Base-by-base conservation (phyloP, 1,139 yeast species). In the Suhomyces kunorum region DNA sequence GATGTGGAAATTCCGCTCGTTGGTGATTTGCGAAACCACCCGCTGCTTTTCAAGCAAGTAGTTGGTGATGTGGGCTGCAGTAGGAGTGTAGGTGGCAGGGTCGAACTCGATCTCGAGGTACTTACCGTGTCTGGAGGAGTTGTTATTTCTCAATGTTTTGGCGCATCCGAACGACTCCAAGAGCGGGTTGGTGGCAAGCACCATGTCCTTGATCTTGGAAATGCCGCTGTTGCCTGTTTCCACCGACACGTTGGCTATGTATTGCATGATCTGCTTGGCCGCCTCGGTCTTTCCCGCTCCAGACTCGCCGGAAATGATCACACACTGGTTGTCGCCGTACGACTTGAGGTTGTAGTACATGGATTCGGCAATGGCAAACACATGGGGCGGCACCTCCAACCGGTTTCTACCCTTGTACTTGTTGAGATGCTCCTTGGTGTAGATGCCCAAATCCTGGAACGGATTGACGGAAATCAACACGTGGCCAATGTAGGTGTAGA, bases 231-330 rank as follows among this genome's bases (percentile, higher is more conserved):
- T 44, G 23, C 55, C 53, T 5, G 45, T 34, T 43, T 66, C 73
- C 12, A 69, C 74, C 2, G 74, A 68, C 6, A 89, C 96, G 30
- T 92, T 83, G 32, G 98, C 96, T 54, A 94, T 87, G 61, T 94
- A 94, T 63, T 94, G 98, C 98, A 94, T 94, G 65, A 92, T 92
- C 58, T 95, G 83, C 68, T 92, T 92, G 28, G 98, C 98, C 14
- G 98, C 98, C 65, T 92, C 98, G 6, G 98, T 92, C 63, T 92
- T 92, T 38, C 99, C 99, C 2, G 99, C 98, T 46, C 99, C 99
- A 1, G 97, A 88, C 63, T 94, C 99, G 39, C 99, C 99, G 5
- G 97, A 88, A 51, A 94, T 94, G 55, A 94, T 94, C 29, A 94
- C 98, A 76, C 98, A 92, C 63, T 94, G 98, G 61, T 83, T 89